These are phyloP conservation scores for Gonium pectorale DNA, from an alignment of 139 green algal species.

Conservation along the genomic window DNA sequence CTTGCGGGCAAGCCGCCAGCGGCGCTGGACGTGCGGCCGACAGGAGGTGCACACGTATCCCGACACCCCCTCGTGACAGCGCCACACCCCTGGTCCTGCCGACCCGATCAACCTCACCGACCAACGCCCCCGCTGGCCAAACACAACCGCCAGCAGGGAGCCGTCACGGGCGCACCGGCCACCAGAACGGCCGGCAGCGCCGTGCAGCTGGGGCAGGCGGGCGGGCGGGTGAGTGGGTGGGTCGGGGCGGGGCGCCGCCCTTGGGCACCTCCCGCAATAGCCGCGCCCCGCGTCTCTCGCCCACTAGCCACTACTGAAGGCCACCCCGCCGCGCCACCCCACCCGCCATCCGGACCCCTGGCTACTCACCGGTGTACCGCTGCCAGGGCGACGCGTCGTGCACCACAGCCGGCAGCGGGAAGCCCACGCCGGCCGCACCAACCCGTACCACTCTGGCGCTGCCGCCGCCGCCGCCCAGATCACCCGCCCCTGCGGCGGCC, in stretches of 20 bases:
- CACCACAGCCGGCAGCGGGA: not conserved
- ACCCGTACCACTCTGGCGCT: too few relatives aligned
- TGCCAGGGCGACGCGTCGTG: constrained; percentile 33
- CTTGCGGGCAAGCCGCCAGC: too few relatives aligned
- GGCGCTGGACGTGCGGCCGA: too few relatives aligned
- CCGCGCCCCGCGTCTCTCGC: not conserved
- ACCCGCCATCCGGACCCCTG: not conserved
- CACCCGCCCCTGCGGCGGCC: not conserved
- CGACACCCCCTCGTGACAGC: too few relatives aligned
- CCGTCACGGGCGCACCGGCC: too few relatives aligned
- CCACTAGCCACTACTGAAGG: too few relatives aligned
- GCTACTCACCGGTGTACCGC: constrained; percentile 12
- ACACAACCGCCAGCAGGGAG: too few relatives aligned
- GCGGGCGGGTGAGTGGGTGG: not conserved
- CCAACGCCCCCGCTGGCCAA: too few relatives aligned
- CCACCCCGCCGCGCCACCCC: not conserved
- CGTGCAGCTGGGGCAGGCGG: not conserved
- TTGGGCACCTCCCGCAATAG: not conserved
- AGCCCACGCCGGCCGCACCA: too few relatives aligned
- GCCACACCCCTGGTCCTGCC: too few relatives aligned
- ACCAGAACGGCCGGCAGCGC: not conserved
- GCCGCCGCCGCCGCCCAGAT: not conserved
- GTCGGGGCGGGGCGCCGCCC: not conserved
- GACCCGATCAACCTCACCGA: too few relatives aligned
- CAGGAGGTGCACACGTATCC: too few relatives aligned